These are phyloP conservation scores for Salix purpurea DNA, from an alignment of 345 rosid species.

Conservation along the genomic window DNA sequence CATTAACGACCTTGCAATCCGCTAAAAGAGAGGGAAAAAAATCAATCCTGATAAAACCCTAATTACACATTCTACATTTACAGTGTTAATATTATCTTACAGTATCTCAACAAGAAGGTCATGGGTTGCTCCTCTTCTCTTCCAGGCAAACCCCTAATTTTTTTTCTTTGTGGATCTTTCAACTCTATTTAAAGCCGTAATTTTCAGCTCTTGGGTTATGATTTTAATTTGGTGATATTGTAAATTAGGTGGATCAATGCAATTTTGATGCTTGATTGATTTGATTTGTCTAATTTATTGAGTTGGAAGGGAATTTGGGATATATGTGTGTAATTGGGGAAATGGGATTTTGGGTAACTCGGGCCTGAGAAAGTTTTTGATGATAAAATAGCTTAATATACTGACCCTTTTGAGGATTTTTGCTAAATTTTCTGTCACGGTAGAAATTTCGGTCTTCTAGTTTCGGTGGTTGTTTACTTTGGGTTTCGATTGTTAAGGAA, in stretches of 20 bases:
- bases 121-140: constrained; percentile 95
- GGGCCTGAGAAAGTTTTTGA: constrained; percentile 2
- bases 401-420: constrained; percentile 17
- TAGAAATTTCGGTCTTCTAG: neutral
- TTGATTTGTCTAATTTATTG: neutral
- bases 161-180: neutral
- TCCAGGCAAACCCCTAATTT: constrained; percentile 49
- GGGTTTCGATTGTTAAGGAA: neutral
- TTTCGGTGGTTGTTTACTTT: neutral
- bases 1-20: neutral
- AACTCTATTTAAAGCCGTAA: neutral
- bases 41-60: neutral
- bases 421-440: neutral
- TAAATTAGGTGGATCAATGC: neutral
- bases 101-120: neutral
- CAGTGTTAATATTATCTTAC: neutral
- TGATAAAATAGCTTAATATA: constrained; percentile 5
- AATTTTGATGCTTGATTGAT: neutral
- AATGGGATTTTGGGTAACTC: neutral
- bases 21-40: neutral
- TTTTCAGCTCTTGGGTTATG: neutral
- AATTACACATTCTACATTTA: neutral
- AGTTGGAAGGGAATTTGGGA: neutral
- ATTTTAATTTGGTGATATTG: neutral
- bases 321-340: neutral